A percentile compares a stretch with the other conserved stretches of the same genome.
phyloP scores from a whole-genome alignment of 768 basidiomycete species.

The Boletus reticulatus region DNA sequence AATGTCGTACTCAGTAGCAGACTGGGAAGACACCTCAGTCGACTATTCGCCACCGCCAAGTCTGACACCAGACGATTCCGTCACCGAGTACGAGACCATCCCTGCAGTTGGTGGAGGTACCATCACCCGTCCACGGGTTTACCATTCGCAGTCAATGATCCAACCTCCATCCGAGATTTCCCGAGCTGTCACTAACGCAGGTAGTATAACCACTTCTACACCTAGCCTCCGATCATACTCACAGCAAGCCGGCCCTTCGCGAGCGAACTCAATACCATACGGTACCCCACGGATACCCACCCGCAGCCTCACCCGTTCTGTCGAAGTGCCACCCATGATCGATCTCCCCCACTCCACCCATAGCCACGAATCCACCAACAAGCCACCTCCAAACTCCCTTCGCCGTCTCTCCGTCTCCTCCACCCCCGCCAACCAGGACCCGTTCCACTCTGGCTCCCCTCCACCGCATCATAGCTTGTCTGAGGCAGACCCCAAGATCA shows the following conservation, averaged over 20 bases:
- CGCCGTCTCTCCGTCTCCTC: slow-evolving; percentile 38
- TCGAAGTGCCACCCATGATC: slow-evolving; percentile 45
- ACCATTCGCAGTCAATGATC: slow-evolving; percentile 81
- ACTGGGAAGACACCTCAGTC: slow-evolving; percentile 64
- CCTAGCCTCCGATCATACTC: slow-evolving; percentile 8
- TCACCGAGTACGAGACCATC: slow-evolving; percentile 78
- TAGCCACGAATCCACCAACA: slow-evolving; percentile 17
- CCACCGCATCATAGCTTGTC: slow-evolving; percentile 31
- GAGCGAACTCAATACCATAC: slow-evolving; percentile 5
- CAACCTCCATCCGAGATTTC: slow-evolving; percentile 39
- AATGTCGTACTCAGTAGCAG: slow-evolving; percentile 59
- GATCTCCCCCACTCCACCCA: slow-evolving; percentile 24
- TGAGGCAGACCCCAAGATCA: slow-evolving; percentile 52
- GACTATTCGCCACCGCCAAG: slow-evolving; percentile 47
- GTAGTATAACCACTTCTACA: slow-evolving; percentile 40
- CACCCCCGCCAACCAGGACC: slow-evolving; percentile 22
- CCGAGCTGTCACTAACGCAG: slow-evolving; percentile 41
- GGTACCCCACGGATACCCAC: slow-evolving; percentile 24
- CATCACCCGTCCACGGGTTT: slow-evolving; percentile 80
- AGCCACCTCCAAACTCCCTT: slow-evolving; percentile 12
- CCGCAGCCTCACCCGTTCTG: slow-evolving; percentile 42
- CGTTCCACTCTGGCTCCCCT: slow-evolving; percentile 35
- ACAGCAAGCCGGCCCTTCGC: slow-evolving; percentile 32
- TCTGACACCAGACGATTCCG: slow-evolving; percentile 39
- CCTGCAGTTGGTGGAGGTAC: slow-evolving; percentile 92